Conservation (phyloP, 148 eudicot species). For the Rhododendron vialii region DNA sequence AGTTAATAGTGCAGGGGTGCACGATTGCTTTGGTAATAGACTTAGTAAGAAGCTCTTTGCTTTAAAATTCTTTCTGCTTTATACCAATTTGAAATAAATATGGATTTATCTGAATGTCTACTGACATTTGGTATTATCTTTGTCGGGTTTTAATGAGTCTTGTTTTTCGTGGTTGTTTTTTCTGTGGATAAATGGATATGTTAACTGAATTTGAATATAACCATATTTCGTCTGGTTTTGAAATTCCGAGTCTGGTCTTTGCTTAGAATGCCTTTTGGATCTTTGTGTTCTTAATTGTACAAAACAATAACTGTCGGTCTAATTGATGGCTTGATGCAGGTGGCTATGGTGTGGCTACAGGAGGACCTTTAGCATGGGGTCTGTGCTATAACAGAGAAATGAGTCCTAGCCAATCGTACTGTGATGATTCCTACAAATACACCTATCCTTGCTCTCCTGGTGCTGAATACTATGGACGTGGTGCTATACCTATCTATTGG, state of each 20-base stretch:
- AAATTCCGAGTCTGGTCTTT: background rate
- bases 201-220: background rate
- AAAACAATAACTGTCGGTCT: background rate
- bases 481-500: conserved; percentile 93
- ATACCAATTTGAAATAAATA: background rate
- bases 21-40: background rate
- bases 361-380: conserved; percentile 96
- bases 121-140: background rate
- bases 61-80: background rate
- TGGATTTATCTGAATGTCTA: background rate
- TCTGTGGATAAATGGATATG: background rate
- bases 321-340: conserved; percentile 38
- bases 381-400: conserved; percentile 73
- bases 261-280: background rate
- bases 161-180: background rate
- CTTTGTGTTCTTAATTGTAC: background rate
- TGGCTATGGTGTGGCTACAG: conserved; percentile 92
- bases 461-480: conserved; percentile 83
- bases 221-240: background rate
- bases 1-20: background rate
- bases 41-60: background rate
- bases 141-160: background rate
- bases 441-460: conserved; percentile 57
- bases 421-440: conserved; percentile 46
- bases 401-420: conserved; percentile 54